These are phyloP conservation scores for Suillus occidentalis DNA, from an alignment of 768 basidiomycete genomes.

Conservation along the genomic window DNA sequence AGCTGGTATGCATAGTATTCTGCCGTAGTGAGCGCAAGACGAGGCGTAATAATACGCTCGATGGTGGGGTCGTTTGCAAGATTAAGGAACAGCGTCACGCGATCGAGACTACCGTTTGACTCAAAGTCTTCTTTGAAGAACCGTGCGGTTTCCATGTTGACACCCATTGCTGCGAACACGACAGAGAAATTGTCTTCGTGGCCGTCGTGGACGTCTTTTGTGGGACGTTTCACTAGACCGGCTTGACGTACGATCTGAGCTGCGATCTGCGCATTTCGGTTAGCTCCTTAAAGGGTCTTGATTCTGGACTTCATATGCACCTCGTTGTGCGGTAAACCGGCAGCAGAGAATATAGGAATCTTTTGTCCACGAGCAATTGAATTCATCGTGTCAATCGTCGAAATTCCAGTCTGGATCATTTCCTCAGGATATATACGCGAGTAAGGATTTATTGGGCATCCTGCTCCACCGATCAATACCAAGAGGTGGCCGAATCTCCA, in stretches of 20 bases:
- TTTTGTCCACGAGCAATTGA: conserved; percentile 99
- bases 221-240: conserved; percentile 93
- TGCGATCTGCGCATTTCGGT: conserved; percentile 67
- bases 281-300: neutral
- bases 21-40: conserved; percentile 95
- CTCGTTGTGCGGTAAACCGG: conserved; percentile 98
- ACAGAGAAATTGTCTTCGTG: conserved; percentile 99
- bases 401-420: conserved; percentile 99
- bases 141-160: conserved; percentile 99
- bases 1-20: conserved; percentile 99
- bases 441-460: conserved; percentile 96
- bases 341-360: conserved; percentile 99
- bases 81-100: conserved; percentile 98
- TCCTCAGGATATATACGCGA: conserved; percentile 99
- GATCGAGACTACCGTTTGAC: conserved; percentile 95
- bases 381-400: conserved; percentile 97
- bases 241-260: conserved; percentile 99
- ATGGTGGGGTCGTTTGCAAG: conserved; percentile 99
- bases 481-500: neutral
- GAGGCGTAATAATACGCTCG: conserved; percentile 99
- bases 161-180: conserved; percentile 99
- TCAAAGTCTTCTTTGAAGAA: conserved; percentile 99
- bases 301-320: conserved; percentile 37
- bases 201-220: conserved; percentile 96
- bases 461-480: conserved; percentile 41